phyloP scores from a whole-genome alignment of 192 early-diverging fungal species.

The Gorgonomyces haynaldii region DNA sequence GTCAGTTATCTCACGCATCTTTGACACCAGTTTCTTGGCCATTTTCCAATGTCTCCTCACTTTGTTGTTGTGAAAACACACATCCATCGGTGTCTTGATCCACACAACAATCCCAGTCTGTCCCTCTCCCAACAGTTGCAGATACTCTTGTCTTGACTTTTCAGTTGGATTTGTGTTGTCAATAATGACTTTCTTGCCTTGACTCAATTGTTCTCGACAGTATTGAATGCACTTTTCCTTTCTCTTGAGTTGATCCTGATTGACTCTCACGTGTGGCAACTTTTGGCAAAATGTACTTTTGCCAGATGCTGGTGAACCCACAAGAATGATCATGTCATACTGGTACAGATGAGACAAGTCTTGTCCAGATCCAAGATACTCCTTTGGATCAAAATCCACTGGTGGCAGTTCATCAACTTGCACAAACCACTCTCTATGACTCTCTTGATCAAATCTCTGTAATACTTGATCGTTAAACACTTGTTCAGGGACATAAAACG shows the following conservation, averaged over 20 bases:
- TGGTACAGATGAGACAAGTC: constrained; percentile 8
- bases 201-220: constrained; percentile 34
- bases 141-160: constrained; percentile 48
- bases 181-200: constrained; percentile 54
- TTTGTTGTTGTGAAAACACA: no score
- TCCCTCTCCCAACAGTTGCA: no score
- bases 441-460: neutral
- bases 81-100: no score
- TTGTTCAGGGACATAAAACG: constrained; percentile 76
- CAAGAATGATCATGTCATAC: constrained; percentile 58
- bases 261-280: constrained; percentile 64
- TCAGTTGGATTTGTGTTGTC: constrained; percentile 78
- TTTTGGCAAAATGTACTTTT: constrained; percentile 62
- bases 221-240: constrained; percentile 60
- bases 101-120: no score
- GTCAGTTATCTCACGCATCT: no score
- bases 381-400: constrained; percentile 10
- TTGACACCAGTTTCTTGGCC: no score
- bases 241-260: constrained; percentile 73
- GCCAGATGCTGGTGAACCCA: constrained; percentile 76
- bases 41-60: no score
- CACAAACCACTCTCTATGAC: neutral
- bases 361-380: neutral
- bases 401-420: neutral
- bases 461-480: constrained; percentile 40